Conservation (phyloP, 2,329 filamentous ascomycete genomes). For the Dothideomycetes sp. region DNA sequence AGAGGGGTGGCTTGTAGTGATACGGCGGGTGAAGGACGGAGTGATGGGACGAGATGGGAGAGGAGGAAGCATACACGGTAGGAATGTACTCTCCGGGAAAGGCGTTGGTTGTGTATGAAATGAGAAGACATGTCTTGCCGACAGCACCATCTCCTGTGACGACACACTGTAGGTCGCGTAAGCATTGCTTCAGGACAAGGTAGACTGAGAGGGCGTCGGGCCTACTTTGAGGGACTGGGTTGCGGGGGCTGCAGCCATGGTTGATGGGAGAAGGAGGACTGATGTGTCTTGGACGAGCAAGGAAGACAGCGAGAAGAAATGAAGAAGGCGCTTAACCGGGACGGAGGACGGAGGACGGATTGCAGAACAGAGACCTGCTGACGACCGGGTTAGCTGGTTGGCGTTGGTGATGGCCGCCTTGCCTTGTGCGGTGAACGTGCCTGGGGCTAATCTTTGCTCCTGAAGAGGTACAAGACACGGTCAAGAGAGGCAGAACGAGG, state of each 20-base stretch:
- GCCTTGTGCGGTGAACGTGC: too few relatives aligned
- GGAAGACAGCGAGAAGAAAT: too few relatives aligned
- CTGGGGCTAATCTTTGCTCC: too few relatives aligned
- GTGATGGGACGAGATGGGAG: slow-evolving; percentile 5
- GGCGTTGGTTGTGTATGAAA: slow-evolving; percentile 98
- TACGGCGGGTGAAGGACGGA: background rate
- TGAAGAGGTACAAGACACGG: too few relatives aligned
- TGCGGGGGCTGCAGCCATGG: slow-evolving; percentile 65
- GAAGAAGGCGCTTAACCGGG: slow-evolving; percentile 6
- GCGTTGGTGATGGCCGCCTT: too few relatives aligned
- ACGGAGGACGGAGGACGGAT: slow-evolving; percentile 2
- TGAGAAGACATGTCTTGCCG: slow-evolving; percentile 98
- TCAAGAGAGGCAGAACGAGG: too few relatives aligned
- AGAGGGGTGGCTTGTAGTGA: too few relatives aligned
- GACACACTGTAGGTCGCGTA: slow-evolving; percentile 58
- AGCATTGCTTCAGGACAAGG: slow-evolving; percentile 11
- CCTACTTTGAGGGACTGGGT: slow-evolving; percentile 85
- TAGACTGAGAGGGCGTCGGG: background rate
- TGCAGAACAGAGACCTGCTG: background rate
- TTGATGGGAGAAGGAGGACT: slow-evolving; percentile 4
- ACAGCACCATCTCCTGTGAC: slow-evolving; percentile 99
- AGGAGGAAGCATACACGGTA: slow-evolving; percentile 60
- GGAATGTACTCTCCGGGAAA: slow-evolving; percentile 99
- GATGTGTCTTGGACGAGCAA: too few relatives aligned
- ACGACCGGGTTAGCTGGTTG: too few relatives aligned